A percentile compares a stretch with the other conserved stretches of the same genome.
phyloP scores from a whole-genome alignment of 2,329 filamentous ascomycete genomes.

The Rachicladosporium sp. region DNA sequence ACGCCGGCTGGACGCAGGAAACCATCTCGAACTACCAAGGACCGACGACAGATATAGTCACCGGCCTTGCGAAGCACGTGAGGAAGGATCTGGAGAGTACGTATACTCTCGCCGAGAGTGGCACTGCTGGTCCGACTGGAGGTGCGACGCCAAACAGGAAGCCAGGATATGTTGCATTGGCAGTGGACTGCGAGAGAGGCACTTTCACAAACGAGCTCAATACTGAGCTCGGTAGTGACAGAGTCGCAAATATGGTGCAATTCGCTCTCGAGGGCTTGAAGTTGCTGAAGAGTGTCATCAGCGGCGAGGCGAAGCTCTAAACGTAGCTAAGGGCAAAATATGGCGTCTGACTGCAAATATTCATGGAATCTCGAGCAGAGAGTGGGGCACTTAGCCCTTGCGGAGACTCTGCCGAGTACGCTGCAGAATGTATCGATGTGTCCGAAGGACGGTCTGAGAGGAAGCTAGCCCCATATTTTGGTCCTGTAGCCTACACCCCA shows the following conservation, averaged over 20 bases:
- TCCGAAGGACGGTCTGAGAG: too few relatives aligned
- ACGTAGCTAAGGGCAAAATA: too few relatives aligned
- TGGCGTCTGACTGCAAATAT: too few relatives aligned
- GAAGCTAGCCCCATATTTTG: too few relatives aligned
- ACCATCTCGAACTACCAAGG: constrained; percentile 43
- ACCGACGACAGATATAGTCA: constrained; percentile 46
- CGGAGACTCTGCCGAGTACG: too few relatives aligned
- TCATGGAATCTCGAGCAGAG: too few relatives aligned
- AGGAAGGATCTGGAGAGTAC: constrained; percentile 43
- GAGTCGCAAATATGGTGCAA: constrained; percentile 49
- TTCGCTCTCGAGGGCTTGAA: constrained; percentile 48
- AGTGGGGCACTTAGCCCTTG: too few relatives aligned
- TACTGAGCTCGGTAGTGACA: constrained; percentile 41
- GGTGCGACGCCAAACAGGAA: constrained; percentile 44
- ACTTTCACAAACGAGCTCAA: constrained; percentile 43
- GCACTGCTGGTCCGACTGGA: constrained; percentile 52
- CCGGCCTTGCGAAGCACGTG: constrained; percentile 43
- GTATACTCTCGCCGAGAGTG: constrained; percentile 47
- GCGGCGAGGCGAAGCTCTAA: constrained; percentile 29
- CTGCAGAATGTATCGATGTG: too few relatives aligned
- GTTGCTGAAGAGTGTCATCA: constrained; percentile 45
- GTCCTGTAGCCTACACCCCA: too few relatives aligned
- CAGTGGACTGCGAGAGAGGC: constrained; percentile 43
- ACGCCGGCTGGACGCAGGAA: constrained; percentile 48
- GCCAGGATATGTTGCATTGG: constrained; percentile 53